Evolutionary conservation across 257 asterid species (phyloP).

Genomic region (Dorcoceras hygrometricum): DNA sequence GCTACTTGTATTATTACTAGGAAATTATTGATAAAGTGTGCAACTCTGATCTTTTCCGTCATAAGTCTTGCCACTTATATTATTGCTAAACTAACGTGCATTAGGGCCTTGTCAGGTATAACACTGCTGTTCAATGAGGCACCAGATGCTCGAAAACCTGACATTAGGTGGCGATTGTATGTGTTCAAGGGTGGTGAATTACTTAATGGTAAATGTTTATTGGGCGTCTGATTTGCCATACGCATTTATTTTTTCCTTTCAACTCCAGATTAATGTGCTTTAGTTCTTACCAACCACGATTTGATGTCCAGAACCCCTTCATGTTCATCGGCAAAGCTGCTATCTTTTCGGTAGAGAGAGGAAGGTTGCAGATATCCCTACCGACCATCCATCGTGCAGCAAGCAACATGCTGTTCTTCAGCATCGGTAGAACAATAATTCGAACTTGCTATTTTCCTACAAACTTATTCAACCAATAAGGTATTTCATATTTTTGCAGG

Average conservation of each 20-base stretch:
- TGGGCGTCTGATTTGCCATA: background rate
- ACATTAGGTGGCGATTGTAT: constrained; percentile 84
- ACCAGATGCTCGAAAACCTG: constrained; percentile 88
- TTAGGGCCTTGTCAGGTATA: constrained; percentile 52
- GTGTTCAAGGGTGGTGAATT: constrained; percentile 93
- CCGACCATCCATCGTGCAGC: constrained; percentile 99
- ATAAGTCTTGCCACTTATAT: no score
- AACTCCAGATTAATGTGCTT: constrained; percentile 3
- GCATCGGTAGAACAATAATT: constrained; percentile 57
- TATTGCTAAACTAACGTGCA: constrained; percentile 24
- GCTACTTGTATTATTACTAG: no score
- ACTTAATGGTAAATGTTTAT: constrained; percentile 61
- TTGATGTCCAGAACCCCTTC: constrained; percentile 71
- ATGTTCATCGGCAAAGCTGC: constrained; percentile 91
- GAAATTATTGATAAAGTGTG: no score
- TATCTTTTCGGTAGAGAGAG: constrained; percentile 98
- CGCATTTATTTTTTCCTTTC: constrained; percentile 10
- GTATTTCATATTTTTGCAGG: constrained; percentile 42
- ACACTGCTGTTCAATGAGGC: constrained; percentile 93
- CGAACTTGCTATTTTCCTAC: constrained; percentile 17
- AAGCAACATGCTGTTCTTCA: constrained; percentile 99
- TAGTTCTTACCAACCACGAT: background rate
- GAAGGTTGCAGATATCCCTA: constrained; percentile 90
- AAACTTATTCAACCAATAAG: background rate
- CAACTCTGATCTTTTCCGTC: no score